Evolutionary conservation across 176 grass and related monocot species (phyloP).

Genomic region (Oropetium thomaeum): DNA sequence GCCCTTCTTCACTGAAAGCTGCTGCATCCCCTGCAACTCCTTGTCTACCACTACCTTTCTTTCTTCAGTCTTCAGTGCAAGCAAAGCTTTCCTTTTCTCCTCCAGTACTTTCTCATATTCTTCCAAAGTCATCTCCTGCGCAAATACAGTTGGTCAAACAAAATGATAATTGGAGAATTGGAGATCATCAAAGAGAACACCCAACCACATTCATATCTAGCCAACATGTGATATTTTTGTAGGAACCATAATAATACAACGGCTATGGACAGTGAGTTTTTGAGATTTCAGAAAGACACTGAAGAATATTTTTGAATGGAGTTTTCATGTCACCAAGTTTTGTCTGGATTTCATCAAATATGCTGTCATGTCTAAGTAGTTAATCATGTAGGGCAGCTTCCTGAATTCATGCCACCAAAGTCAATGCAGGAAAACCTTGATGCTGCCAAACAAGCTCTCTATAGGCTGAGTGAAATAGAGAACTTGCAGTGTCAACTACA

Average conservation of each 20-base stretch:
- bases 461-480: slow-evolving; percentile 73
- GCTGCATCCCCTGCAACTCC: slow-evolving; percentile 68
- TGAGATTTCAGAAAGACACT: too few species aligned
- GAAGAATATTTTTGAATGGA: too few species aligned
- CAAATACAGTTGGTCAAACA: neutral
- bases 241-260: neutral
- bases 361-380: neutral
- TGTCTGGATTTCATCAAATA: neutral
- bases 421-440: slow-evolving; percentile 55
- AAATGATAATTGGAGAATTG: neutral
- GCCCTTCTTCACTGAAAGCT: slow-evolving; percentile 57
- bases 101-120: slow-evolving; percentile 87
- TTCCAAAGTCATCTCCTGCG: slow-evolving; percentile 83
- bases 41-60: slow-evolving; percentile 78
- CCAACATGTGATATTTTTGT: neutral
- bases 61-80: slow-evolving; percentile 62
- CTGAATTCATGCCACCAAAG: slow-evolving; percentile 50
- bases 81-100: slow-evolving; percentile 73
- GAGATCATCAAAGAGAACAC: neutral
- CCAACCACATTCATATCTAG: neutral
- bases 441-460: slow-evolving; percentile 42
- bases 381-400: slow-evolving; percentile 48
- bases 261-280: neutral
- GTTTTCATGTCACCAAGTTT: too few species aligned
- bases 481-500: slow-evolving; percentile 25